Base-by-base conservation (phyloP, 192 early-diverging fungal genomes). In the Coemansia sp. region DNA sequence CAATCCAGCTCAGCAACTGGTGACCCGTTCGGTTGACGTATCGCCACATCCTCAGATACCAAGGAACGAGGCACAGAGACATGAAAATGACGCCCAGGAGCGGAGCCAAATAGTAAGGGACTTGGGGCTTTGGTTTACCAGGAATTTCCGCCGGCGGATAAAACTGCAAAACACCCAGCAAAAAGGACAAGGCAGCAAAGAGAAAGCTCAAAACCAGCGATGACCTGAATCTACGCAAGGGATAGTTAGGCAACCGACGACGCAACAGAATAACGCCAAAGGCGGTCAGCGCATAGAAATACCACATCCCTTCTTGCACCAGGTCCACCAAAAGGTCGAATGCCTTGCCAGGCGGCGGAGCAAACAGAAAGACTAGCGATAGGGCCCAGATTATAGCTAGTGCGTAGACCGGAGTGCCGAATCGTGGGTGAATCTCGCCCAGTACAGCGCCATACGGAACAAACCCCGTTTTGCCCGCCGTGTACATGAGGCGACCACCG, bases 241-340 rank as follows among this genome's bases (percentile, higher is more conserved):
- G 63, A 69, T 87, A 65, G 25, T 18, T 1, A 33, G 69, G 77
- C 65, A 86, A 14, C n/a, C 78, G 73, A 10, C 48, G 53, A 6
- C 83, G 72, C 26, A 86, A 61, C 0, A 86, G 21, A 12, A 88
- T 68, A 14, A 85, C 61, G 25, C 86, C 88, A 65, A 87, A 70
- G 0, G 84, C 83, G 0, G 87, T 84, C 10, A 83, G 50, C 0
- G 73, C 83, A 63, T 89, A 88, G 56, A 89, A 85, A 43, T 84
- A 76, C 77, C 83, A 85, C 62, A 85, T 83, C 1, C 86, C 85
- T 38, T 88, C 87, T 16, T 82, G 72, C 58, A 77, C 69, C 13
- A 88, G 31, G 20, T 87, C 78, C 28, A 88, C 72, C 23, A 89
- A 59, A 9, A 89, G 79, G 37, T 85, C 82, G 64, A 87, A 89